Evolutionary conservation across 768 basidiomycete species (phyloP), one percentile per base, ranked within the genome.

Genomic region (Daedaleopsis sinensis): DNA sequence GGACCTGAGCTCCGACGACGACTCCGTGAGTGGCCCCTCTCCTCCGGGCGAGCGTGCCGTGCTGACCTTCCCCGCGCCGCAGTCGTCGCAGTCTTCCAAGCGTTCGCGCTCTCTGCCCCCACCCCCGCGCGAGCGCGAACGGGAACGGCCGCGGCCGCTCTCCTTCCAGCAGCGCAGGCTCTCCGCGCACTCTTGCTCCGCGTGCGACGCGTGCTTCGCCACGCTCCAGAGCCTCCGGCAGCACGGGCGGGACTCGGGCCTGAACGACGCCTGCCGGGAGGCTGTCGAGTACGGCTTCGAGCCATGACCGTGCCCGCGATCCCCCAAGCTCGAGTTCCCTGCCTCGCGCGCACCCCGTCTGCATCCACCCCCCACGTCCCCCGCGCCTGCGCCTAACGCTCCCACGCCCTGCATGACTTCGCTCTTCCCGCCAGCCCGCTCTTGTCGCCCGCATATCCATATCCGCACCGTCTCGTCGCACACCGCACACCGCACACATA

Each of bases 221-320:
- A 82, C 85, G 11, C 79, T 72, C n/a, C 80, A 85, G 56, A 75
- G 80, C 66, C 80, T 92, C 13, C 81, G 80, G 55, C 82, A 82
- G 63, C 90, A 92, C 68, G 89, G 86, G 21, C 76, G 68, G 43
- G 75, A 79, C n/a, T 68, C 80, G 11, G 72, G 76, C 32, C 76
- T 79, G n/a, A 83, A 82, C 68, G 88, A 90, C 68, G 90, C 90
- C 8, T 92, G 90, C 68, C 82, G 81, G 59, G 81, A 81, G 54
- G 90, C 90, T 12, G 90, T 91, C 68, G 84, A 87, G 64, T 92
- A 92, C 72, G 83, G 84, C 23, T 84, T 91, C 59, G 90, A 92
- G 71, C 78, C 64, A 75, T 66, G 64, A 66, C 65, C 7, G 27
- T 66, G 64, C 65, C 65, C 7, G 27, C 27, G 7, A n/a, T 24